Percentiles rank a stretch among this genome's conserved stretches.
These are phyloP conservation scores for Pleurotus citrinopileatus DNA, from an alignment of 768 basidiomycete genomes.

Conservation along the genomic window DNA sequence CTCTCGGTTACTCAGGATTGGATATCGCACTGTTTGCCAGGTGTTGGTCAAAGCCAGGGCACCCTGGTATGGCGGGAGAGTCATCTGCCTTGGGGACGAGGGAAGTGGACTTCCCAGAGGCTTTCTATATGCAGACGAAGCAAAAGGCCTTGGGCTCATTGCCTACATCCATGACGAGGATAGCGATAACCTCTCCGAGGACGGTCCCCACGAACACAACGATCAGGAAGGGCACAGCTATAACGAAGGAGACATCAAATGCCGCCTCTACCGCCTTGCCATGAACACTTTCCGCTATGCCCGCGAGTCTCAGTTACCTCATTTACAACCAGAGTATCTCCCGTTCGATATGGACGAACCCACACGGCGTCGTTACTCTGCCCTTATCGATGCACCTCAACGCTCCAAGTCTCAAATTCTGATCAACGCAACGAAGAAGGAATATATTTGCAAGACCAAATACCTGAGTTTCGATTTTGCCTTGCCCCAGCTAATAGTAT, in stretches of 20 bases:
- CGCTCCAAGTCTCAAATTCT: neutral
- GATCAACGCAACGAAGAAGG: neutral
- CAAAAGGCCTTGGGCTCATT: neutral
- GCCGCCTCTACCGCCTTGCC: neutral
- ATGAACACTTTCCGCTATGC: no score
- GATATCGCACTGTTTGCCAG: neutral
- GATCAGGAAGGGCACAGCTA: no score
- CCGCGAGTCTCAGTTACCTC: no score
- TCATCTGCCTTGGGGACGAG: neutral
- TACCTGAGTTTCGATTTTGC: neutral
- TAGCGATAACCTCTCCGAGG: no score
- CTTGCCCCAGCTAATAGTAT: neutral
- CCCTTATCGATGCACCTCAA: no score
- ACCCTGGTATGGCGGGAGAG: neutral
- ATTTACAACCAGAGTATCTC: no score
- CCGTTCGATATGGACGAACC: neutral
- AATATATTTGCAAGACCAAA: neutral
- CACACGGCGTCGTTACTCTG: neutral
- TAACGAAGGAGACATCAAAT: neutral
- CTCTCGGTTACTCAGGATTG: neutral
- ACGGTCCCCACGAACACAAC: neutral
- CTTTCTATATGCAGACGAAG: neutral
- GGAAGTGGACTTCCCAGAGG: neutral
- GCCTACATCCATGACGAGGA: neutral
- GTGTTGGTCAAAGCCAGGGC: neutral